A percentile compares a stretch with the other conserved stretches of the same genome.
Conservation (phyloP, 2,329 filamentous ascomycete species). For the Berkeleyomyces basicola region DNA sequence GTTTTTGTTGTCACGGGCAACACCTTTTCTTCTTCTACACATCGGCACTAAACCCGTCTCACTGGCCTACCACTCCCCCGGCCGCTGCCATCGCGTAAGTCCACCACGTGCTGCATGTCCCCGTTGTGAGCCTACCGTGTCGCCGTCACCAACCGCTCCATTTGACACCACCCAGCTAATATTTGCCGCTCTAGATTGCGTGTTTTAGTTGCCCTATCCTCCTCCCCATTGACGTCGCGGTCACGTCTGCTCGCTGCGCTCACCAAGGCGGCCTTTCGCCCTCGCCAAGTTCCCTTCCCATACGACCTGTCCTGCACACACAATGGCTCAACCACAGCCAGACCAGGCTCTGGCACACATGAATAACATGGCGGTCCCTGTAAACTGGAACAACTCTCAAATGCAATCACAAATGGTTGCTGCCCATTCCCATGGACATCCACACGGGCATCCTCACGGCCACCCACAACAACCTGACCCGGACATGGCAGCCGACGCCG, state of each 20-base stretch:
- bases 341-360: slow-evolving; percentile 11
- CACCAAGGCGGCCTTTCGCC: neutral
- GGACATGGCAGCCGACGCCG: slow-evolving; percentile 8
- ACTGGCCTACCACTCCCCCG: neutral
- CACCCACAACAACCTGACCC: slow-evolving; percentile 6
- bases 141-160: no score
- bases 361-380: slow-evolving; percentile 4
- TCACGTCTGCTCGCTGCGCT: no score
- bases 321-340: slow-evolving; percentile 12
- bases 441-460: neutral
- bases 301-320: neutral
- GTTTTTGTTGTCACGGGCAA: slow-evolving; percentile 6
- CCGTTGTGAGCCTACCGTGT: neutral
- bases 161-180: no score
- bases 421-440: neutral
- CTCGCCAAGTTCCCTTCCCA: neutral
- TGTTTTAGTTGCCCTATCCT: no score
- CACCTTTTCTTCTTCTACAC: neutral
- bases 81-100: neutral
- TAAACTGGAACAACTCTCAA: slow-evolving; percentile 5
- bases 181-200: no score
- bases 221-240: no score
- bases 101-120: neutral
- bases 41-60: neutral
- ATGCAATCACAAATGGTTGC: slow-evolving; percentile 6